These are phyloP conservation scores for Phytophthora cactorum DNA, from an alignment of 352 stramenopile species.

Conservation along the genomic window DNA sequence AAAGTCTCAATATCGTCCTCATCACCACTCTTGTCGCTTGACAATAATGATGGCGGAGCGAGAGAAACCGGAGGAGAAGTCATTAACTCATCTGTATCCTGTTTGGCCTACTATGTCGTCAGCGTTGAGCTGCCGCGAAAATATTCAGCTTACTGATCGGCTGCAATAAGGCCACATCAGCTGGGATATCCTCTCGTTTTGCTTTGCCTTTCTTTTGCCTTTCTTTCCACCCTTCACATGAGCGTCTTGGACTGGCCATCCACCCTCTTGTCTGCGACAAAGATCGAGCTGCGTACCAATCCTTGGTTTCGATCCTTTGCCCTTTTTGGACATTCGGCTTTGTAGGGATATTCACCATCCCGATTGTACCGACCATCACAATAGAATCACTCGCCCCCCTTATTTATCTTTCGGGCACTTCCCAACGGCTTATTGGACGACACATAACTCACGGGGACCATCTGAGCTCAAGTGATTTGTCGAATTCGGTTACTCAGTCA, in stretches of 20 bases:
- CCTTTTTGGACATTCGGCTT: neutral
- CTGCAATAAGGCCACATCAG: too few species aligned
- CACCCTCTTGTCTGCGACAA: neutral
- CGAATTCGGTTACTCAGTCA: too few species aligned
- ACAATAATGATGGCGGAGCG: too few species aligned
- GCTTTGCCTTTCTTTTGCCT: neutral
- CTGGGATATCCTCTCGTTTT: neutral
- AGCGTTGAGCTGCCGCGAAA: too few species aligned
- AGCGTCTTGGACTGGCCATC: neutral
- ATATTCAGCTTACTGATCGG: too few species aligned
- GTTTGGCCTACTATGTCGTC: too few species aligned
- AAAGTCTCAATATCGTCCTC: too few species aligned
- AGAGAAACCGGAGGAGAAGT: too few species aligned
- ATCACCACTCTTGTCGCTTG: too few species aligned
- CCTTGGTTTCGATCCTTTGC: neutral
- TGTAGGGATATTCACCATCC: neutral
- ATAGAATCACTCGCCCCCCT: neutral
- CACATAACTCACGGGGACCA: neutral
- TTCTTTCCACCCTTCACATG: neutral
- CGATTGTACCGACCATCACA: neutral
- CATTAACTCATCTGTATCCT: too few species aligned
- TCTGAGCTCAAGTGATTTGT: neutral
- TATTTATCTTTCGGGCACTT: neutral
- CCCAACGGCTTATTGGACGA: neutral
- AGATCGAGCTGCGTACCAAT: neutral